Percentiles rank a stretch among this genome's conserved stretches.
phyloP scores from a whole-genome alignment of 176 grass and related monocot genomes.

The maize (Zea mays) region DNA sequence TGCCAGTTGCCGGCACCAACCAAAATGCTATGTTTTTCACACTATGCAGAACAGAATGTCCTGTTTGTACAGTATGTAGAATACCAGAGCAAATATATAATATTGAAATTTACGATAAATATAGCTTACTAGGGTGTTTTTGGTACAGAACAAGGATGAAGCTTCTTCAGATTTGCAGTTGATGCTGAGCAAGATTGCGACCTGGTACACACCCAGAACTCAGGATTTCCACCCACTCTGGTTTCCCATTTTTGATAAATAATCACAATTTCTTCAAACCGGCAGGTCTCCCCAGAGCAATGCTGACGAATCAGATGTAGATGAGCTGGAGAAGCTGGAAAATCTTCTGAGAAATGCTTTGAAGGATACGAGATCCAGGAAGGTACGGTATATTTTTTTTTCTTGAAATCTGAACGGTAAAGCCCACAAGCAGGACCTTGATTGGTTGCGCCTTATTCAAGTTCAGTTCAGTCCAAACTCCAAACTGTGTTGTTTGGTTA shows the following conservation, averaged over 20 bases:
- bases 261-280: neutral
- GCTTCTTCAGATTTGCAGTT: conserved; percentile 8
- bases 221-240: neutral
- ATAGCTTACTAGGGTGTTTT: neutral
- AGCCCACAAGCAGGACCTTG: neutral
- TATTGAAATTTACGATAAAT: neutral
- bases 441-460: neutral
- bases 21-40: neutral
- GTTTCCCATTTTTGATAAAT: neutral
- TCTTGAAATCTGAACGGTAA: neutral
- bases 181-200: neutral
- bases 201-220: neutral
- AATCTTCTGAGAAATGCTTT: conserved; percentile 20
- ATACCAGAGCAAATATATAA: neutral
- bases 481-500: neutral
- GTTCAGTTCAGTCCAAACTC: neutral
- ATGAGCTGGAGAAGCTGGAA: conserved; percentile 3
- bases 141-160: conserved; percentile 6
- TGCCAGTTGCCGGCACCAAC: neutral
- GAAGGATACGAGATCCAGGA: neutral
- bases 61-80: conserved; percentile 1
- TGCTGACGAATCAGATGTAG: neutral
- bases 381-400: neutral
- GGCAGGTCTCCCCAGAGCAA: neutral
- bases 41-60: neutral